Conservation (phyloP, 257 asterid genomes). For the Cinchona pubescens region DNA sequence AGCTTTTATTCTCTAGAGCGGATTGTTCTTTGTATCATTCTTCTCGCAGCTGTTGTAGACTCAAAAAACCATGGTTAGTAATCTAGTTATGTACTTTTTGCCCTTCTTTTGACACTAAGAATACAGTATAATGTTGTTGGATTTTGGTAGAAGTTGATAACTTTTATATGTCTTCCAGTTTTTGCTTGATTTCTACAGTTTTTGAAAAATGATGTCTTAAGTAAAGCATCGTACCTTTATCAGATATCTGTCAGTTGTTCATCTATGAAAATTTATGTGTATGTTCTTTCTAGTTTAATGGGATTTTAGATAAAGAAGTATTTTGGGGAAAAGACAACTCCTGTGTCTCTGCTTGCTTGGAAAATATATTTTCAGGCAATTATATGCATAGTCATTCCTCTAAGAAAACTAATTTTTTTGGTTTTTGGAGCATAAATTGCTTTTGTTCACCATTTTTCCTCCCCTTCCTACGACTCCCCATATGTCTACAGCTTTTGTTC, state of each 20-base stretch:
- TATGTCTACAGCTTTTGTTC: too few species aligned
- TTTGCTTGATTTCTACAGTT: neutral
- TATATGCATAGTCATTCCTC: too few species aligned
- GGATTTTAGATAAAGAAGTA: neutral
- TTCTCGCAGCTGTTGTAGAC: slow-evolving; percentile 37
- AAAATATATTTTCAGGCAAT: too few species aligned
- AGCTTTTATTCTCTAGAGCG: slow-evolving; percentile 23
- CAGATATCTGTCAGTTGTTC: too few species aligned
- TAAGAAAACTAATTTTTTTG: too few species aligned
- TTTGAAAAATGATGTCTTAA: neutral
- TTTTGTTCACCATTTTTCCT: too few species aligned
- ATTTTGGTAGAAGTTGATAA: neutral
- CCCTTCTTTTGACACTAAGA: neutral
- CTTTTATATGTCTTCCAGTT: too few species aligned
- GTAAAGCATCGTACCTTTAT: too few species aligned
- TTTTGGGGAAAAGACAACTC: neutral
- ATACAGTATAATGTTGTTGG: neutral
- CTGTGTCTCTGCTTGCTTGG: neutral
- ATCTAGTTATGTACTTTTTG: neutral
- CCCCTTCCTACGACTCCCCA: too few species aligned
- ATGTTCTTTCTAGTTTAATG: neutral
- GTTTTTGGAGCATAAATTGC: too few species aligned
- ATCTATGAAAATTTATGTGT: too few species aligned
- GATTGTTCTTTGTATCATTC: slow-evolving; percentile 35
- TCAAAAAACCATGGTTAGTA: slow-evolving; percentile 53